Percentiles rank a stretch among this genome's conserved stretches.
Conservation (phyloP, 106 monocot species). For the Platanthera guangdongensis region DNA sequence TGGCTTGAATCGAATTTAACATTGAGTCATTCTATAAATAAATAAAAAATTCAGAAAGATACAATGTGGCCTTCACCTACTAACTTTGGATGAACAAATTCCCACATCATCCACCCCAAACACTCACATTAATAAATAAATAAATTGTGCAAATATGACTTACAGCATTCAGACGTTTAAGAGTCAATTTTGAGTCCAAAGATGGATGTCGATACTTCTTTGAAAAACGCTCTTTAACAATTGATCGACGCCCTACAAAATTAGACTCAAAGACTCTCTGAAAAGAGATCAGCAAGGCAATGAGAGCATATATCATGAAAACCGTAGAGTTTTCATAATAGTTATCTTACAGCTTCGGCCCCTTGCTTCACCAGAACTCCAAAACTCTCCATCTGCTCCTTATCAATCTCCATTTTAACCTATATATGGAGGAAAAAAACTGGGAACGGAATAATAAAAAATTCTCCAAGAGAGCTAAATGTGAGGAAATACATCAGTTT, state of each 20-base stretch:
- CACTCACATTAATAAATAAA: not conserved
- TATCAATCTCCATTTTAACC: constrained; percentile 27
- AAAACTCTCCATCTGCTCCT: constrained; percentile 14
- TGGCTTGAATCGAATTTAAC: not conserved
- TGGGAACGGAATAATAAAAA: not conserved
- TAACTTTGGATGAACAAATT: not conserved
- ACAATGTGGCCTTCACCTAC: not conserved
- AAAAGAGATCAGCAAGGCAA: not conserved
- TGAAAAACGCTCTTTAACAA: constrained; percentile 59
- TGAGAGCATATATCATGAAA: not conserved
- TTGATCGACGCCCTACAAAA: constrained; percentile 43
- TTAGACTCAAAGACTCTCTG: constrained; percentile 47
- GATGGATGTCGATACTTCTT: constrained; percentile 63
- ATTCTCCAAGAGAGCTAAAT: not conserved
- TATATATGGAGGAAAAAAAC: not conserved
- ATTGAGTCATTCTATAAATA: not conserved
- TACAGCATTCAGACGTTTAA: constrained; percentile 80
- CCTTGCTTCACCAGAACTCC: constrained; percentile 53
- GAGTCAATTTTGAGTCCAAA: constrained; percentile 74
- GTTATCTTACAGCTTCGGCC: constrained; percentile 40
- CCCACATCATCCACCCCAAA: not conserved
- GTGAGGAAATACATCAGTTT: not conserved
- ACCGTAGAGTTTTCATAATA: not conserved
- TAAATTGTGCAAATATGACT: not conserved
- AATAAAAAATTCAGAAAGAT: not conserved